Conservation (phyloP, 139 green algal genomes). For the Chlorella sorokiniana region DNA sequence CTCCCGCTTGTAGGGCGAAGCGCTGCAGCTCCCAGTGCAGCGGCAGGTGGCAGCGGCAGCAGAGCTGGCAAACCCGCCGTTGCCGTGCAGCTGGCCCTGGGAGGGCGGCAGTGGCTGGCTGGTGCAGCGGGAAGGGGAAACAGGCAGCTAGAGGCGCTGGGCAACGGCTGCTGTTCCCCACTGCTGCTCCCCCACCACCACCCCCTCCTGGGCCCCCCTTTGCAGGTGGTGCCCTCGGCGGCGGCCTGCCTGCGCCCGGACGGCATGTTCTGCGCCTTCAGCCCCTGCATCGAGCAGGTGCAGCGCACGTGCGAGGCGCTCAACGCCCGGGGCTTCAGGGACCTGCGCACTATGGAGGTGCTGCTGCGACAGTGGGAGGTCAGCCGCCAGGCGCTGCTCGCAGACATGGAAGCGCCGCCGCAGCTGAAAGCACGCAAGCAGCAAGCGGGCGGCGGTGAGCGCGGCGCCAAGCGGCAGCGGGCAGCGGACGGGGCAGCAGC, state of each 20-base stretch:
- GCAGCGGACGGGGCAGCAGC: not conserved
- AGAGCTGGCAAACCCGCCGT: too few relatives aligned
- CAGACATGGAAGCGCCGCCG: not conserved
- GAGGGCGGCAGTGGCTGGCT: too few relatives aligned
- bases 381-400: slow-evolving; percentile 16
- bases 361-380: slow-evolving; percentile 88
- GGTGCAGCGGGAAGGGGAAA: too few relatives aligned
- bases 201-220: not conserved
- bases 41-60: too few relatives aligned
- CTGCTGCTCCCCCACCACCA: not conserved
- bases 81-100: too few relatives aligned
- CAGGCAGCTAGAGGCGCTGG: too few relatives aligned
- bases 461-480: slow-evolving; percentile 2
- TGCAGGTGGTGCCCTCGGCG: slow-evolving; percentile 67
- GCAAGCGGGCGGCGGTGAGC: slow-evolving; percentile 6
- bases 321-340: slow-evolving; percentile 63
- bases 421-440: not conserved
- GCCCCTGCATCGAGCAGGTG: slow-evolving; percentile 98
- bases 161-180: not conserved
- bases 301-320: slow-evolving; percentile 82
- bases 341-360: slow-evolving; percentile 81
- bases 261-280: slow-evolving; percentile 92
- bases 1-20: too few relatives aligned
- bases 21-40: too few relatives aligned
- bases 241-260: slow-evolving; percentile 70